phyloP scores from a whole-genome alignment of 768 basidiomycete species.

The Pleurotus pulmonarius region DNA sequence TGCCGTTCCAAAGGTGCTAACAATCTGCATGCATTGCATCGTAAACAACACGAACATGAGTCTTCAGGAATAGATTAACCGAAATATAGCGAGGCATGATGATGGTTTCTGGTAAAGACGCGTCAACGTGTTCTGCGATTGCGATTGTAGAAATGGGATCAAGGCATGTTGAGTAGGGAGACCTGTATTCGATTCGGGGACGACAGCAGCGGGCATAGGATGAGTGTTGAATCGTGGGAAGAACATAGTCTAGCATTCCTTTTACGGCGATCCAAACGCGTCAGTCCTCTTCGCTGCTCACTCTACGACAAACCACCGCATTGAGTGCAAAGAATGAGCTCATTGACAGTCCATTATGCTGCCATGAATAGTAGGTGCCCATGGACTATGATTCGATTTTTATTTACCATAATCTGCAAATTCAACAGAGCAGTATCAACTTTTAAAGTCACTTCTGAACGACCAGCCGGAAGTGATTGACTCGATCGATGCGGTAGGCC shows the following conservation, averaged over 20 bases:
- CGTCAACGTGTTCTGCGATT: slow-evolving; percentile 73
- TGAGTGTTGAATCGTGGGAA: slow-evolving; percentile 21
- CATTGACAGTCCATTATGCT: slow-evolving; percentile 56
- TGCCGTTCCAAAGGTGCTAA: slow-evolving; percentile 79
- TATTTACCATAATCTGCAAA: slow-evolving; percentile 3
- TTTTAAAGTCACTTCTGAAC: slow-evolving; percentile 62
- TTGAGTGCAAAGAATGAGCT: slow-evolving; percentile 28
- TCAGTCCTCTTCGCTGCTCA: neutral
- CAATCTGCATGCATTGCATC: slow-evolving; percentile 42
- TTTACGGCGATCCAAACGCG: slow-evolving; percentile 9
- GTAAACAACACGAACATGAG: slow-evolving; percentile 14
- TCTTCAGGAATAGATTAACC: slow-evolving; percentile 41
- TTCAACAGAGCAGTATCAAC: slow-evolving; percentile 58
- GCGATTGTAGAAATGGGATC: slow-evolving; percentile 75
- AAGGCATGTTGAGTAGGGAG: slow-evolving; percentile 53
- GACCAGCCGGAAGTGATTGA: slow-evolving; percentile 63
- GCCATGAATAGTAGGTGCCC: slow-evolving; percentile 59
- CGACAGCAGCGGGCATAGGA: slow-evolving; percentile 22
- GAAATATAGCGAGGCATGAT: slow-evolving; percentile 86
- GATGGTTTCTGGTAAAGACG: slow-evolving; percentile 84
- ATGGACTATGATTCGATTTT: neutral
- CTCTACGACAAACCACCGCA: neutral
- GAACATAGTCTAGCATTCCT: neutral
- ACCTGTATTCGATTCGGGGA: slow-evolving; percentile 20
- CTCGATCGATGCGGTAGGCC: slow-evolving; percentile 55